phyloP scores from a whole-genome alignment of 768 basidiomycete genomes.

The Naganishia onofrii region DNA sequence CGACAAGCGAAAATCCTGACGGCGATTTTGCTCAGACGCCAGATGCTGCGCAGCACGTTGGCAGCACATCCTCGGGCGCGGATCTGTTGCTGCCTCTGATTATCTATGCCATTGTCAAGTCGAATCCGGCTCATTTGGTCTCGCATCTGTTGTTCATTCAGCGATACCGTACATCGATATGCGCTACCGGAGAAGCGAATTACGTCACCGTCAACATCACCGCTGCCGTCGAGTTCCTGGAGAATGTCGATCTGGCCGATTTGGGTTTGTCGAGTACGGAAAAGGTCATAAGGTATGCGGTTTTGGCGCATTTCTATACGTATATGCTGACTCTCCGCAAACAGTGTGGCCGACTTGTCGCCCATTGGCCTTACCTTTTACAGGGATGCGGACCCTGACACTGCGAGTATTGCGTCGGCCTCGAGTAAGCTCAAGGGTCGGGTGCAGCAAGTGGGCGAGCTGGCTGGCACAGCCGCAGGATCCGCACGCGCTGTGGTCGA shows the following conservation, averaged over 20 bases:
- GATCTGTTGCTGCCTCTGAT: constrained; percentile 89
- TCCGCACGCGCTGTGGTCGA: constrained; percentile 87
- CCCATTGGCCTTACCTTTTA: constrained; percentile 72
- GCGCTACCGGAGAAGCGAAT: constrained; percentile 72
- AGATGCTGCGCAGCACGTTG: constrained; percentile 23
- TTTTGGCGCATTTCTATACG: not conserved
- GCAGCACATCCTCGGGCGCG: constrained; percentile 53
- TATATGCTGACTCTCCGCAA: constrained; percentile 20
- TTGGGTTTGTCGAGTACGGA: constrained; percentile 58
- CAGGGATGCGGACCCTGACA: constrained; percentile 56
- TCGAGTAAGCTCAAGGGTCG: constrained; percentile 64
- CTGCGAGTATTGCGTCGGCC: constrained; percentile 57
- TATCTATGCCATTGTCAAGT: constrained; percentile 89
- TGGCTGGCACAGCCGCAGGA: constrained; percentile 69
- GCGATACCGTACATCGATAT: constrained; percentile 60
- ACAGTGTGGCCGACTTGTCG: constrained; percentile 71
- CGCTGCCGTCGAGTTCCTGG: constrained; percentile 92
- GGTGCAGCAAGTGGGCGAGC: constrained; percentile 69
- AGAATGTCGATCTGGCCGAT: constrained; percentile 81
- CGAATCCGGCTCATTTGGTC: constrained; percentile 78
- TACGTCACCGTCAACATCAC: constrained; percentile 92
- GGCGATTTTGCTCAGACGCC: not conserved
- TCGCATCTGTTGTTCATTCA: constrained; percentile 62
- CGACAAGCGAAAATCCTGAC: not conserved
- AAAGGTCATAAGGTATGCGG: constrained; percentile 46